Base-by-base conservation (phyloP, 257 asterid species). In the Salvia rosmarinus region DNA sequence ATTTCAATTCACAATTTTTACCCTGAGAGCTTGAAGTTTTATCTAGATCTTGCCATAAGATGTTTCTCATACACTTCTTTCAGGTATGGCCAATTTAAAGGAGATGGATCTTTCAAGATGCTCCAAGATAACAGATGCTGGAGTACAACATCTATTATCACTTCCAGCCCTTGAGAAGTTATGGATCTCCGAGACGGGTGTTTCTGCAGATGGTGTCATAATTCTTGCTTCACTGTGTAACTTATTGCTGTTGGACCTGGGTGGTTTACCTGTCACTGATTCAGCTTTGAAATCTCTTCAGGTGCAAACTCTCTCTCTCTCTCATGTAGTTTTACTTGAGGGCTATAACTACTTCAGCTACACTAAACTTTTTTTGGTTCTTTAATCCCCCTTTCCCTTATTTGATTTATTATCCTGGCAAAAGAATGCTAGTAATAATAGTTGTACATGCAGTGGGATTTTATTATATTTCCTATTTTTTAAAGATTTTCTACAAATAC, bases 61-160 rank as follows among this genome's bases (percentile, higher is more conserved):
- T 25, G 25, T 58, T 60, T 49, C 40, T 55, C 42, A 66, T 50
- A 19, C 25, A 43, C 54, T 69, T 65, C 71, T 76, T 71, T 75
- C 84, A 94, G 99, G 99, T 80, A 43, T 91, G 91, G 44, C 86
- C 71, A 69, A 63, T 79, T 82, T 94, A 68, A 89, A 83, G 83
- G 96, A 86, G 85, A 60, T 91, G 56, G 90, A 94, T 81, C 90
- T 94, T 65, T 86, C 93, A 60, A 82, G 97, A 72, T 94, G 96
- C 85, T 75, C 89, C 74, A 91, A 85, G 86, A 73, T 94, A 70
- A 85, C 90, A 20, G 95, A 94, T 83, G 82, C 81, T 64, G 99
- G 97, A 80, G 71, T 94, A 75, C 75, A 67, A 65, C 96, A 89
- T 82, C 87, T 94, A 57, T 71, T 81, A 54, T 82, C 95, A 40